Evolutionary conservation across 2,329 filamentous ascomycete genomes (phyloP).

Genomic region (Aureobasidium sp.): DNA sequence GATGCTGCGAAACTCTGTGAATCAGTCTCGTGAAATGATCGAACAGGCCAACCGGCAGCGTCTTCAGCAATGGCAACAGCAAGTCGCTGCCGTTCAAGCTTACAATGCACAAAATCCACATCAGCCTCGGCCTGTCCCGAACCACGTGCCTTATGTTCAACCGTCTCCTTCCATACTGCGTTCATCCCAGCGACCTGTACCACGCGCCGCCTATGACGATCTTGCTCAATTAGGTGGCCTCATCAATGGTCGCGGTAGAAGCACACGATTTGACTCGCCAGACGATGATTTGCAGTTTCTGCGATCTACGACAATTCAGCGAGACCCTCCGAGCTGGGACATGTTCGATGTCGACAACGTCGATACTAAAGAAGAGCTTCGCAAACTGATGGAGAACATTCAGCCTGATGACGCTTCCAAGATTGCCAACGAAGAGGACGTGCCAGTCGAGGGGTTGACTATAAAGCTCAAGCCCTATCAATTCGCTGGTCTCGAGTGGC

Average conservation of each 20-base stretch:
- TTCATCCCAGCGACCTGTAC: not conserved
- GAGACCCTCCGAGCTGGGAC: constrained; percentile 23
- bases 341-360: constrained; percentile 36
- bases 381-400: constrained; percentile 64
- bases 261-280: constrained; percentile 16
- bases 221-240: not conserved
- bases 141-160: not conserved
- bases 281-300: constrained; percentile 25
- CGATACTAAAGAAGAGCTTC: constrained; percentile 59
- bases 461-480: constrained; percentile 74
- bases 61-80: constrained; percentile 6
- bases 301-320: constrained; percentile 23
- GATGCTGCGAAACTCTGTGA: not conserved
- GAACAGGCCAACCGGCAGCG: not conserved
- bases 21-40: not conserved
- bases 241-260: not conserved
- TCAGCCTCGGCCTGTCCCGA: not conserved
- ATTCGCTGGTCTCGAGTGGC: constrained; percentile 68
- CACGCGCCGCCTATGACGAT: not conserved
- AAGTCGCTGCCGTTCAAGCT: not conserved
- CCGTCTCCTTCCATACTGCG: not conserved
- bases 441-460: constrained; percentile 52
- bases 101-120: not conserved
- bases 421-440: constrained; percentile 60
- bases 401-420: constrained; percentile 62